Conservation (phyloP, 148 eudicot species). For the Nyssa sinensis region DNA sequence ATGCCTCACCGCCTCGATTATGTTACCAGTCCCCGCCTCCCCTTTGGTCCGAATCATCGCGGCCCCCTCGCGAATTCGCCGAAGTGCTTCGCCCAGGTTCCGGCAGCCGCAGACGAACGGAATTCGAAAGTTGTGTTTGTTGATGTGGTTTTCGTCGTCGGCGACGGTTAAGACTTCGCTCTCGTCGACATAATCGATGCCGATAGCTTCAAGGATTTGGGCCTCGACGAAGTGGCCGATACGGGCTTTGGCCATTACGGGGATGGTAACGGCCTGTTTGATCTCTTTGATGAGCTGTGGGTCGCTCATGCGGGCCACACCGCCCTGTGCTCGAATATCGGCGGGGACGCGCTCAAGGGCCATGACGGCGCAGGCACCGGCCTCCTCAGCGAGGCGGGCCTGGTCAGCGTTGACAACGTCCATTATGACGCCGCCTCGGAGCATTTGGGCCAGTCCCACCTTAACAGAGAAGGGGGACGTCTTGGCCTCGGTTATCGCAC, state of each 20-base stretch:
- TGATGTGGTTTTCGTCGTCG: slow-evolving; percentile 35
- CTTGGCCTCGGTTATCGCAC: slow-evolving; percentile 40
- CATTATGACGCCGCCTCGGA: slow-evolving; percentile 50
- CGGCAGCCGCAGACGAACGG: slow-evolving; percentile 41
- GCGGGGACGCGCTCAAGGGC: too few relatives aligned
- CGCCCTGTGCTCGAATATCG: too few relatives aligned
- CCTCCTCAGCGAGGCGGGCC: too few relatives aligned
- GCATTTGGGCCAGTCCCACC: slow-evolving; percentile 40
- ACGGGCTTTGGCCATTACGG: slow-evolving; percentile 37
- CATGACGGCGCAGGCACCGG: too few relatives aligned
- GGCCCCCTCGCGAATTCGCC: too few relatives aligned
- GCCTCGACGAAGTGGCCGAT: slow-evolving; percentile 48
- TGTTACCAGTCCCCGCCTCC: too few relatives aligned
- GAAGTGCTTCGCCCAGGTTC: too few relatives aligned
- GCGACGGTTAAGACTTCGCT: slow-evolving; percentile 33
- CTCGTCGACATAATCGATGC: slow-evolving; percentile 41
- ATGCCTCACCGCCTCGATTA: too few relatives aligned
- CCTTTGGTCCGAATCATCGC: too few relatives aligned
- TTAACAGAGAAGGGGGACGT: slow-evolving; percentile 35
- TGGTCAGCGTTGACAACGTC: too few relatives aligned
- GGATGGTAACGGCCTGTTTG: slow-evolving; percentile 32
- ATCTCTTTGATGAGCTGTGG: too few relatives aligned
- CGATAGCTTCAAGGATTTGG: slow-evolving; percentile 35
- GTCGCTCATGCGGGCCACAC: slow-evolving; percentile 18
- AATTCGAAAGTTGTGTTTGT: slow-evolving; percentile 17